These are phyloP conservation scores for Fusarium buxicola DNA, from an alignment of 2,329 filamentous ascomycete genomes.

Conservation along the genomic window DNA sequence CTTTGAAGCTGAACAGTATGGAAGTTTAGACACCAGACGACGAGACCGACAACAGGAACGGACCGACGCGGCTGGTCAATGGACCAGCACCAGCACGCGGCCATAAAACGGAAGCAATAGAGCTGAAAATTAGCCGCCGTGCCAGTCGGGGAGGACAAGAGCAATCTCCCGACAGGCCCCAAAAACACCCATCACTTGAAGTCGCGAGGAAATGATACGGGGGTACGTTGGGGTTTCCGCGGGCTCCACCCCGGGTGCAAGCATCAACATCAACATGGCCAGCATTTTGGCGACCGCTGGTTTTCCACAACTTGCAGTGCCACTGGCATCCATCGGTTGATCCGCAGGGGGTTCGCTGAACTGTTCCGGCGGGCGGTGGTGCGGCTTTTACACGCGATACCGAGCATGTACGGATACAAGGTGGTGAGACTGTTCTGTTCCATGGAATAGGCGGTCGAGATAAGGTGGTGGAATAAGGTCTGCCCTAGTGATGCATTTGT, in stretches of 20 bases:
- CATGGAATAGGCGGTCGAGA: conserved; percentile 19
- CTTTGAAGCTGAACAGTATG: neutral
- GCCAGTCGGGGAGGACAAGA: conserved; percentile 13
- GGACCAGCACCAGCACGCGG: conserved; percentile 7
- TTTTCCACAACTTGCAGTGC: neutral
- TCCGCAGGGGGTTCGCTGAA: neutral
- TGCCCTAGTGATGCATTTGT: conserved; percentile 11
- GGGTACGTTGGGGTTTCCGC: conserved; percentile 8
- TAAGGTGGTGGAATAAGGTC: conserved; percentile 23
- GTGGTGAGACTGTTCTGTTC: no score
- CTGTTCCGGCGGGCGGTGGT: conserved; percentile 9
- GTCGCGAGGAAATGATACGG: conserved; percentile 5
- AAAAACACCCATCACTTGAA: conserved; percentile 16
- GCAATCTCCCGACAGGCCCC: conserved; percentile 6
- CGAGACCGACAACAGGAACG: conserved; percentile 13
- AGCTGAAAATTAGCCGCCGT: conserved; percentile 18
- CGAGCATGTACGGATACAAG: no score
- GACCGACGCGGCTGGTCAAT: conserved; percentile 16
- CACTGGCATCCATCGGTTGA: conserved; percentile 3
- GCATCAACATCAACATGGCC: conserved; percentile 3
- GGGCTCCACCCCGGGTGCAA: conserved; percentile 9
- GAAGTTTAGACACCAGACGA: conserved; percentile 7
- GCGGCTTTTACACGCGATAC: conserved; percentile 5
- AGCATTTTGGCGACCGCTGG: conserved; percentile 12
- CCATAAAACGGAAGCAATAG: no score